Conservation (phyloP, 495 filamentous ascomycete species). For the Durotheca rogersii region DNA sequence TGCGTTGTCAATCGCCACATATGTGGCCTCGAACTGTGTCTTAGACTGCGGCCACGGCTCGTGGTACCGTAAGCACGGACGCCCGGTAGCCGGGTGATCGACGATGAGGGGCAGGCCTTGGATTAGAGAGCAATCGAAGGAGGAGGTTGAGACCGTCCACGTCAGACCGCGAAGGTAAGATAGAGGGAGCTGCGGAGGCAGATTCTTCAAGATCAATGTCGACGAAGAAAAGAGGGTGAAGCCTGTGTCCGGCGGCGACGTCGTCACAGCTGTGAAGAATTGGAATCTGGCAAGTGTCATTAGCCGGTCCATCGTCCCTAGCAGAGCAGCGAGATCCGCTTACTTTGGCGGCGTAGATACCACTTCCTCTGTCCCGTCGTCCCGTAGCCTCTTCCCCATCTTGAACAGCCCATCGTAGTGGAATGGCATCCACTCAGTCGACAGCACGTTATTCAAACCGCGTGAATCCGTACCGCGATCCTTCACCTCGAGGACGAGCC, state of each 20-base stretch:
- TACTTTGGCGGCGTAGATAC: slow-evolving; percentile 31
- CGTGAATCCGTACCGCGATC: slow-evolving; percentile 41
- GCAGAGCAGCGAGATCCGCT: neutral
- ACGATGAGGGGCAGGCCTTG: slow-evolving; percentile 50
- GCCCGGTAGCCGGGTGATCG: slow-evolving; percentile 44
- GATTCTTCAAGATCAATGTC: slow-evolving; percentile 51
- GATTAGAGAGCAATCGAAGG: slow-evolving; percentile 44
- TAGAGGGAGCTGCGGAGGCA: slow-evolving; percentile 43
- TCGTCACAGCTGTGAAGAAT: slow-evolving; percentile 52
- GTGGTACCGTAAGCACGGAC: slow-evolving; percentile 55
- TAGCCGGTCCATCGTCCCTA: neutral
- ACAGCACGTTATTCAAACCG: slow-evolving; percentile 49
- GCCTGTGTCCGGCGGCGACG: slow-evolving; percentile 49
- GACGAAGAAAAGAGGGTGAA: slow-evolving; percentile 56
- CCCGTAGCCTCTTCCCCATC: slow-evolving; percentile 41
- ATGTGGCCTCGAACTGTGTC: slow-evolving; percentile 49
- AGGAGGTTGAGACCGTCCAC: slow-evolving; percentile 46
- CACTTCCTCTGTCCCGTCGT: slow-evolving; percentile 32
- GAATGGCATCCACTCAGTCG: slow-evolving; percentile 56
- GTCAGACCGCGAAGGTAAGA: slow-evolving; percentile 42
- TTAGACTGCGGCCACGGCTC: slow-evolving; percentile 54
- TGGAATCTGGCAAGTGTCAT: slow-evolving; percentile 45
- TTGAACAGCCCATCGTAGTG: slow-evolving; percentile 60
- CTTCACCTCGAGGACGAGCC: slow-evolving; percentile 51
- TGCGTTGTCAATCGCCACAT: slow-evolving; percentile 49